phyloP scores from a whole-genome alignment of 768 basidiomycete species.

The Mycena sanguinolenta region DNA sequence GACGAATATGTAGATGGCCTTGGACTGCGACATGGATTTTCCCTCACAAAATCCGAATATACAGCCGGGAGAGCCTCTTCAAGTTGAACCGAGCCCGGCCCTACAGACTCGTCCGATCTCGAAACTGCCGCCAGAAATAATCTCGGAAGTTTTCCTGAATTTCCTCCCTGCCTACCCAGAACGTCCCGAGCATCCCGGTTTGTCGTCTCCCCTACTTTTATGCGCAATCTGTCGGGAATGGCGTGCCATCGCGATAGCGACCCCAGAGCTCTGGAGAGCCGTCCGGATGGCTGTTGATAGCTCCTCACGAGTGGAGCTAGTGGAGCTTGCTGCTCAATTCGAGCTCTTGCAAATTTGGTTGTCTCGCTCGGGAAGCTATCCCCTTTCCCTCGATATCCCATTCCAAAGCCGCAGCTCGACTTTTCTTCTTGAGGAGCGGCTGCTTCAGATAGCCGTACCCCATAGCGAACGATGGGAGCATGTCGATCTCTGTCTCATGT shows the following conservation, averaged over 20 bases:
- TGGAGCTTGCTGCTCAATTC: too few species aligned
- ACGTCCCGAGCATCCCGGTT: too few species aligned
- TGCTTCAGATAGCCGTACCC: not conserved
- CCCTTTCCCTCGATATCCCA: not conserved
- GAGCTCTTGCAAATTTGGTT: not conserved
- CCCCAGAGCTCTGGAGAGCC: not conserved
- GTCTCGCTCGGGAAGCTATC: not conserved
- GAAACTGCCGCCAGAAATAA: not conserved
- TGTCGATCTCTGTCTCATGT: not conserved
- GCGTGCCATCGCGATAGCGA: not conserved
- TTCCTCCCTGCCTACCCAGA: not conserved
- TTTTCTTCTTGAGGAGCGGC: not conserved
- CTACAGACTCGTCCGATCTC: too few species aligned
- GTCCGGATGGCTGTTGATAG: too few species aligned
- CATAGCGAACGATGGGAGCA: not conserved
- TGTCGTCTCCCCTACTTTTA: too few species aligned
- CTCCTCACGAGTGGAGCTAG: too few species aligned
- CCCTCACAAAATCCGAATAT: too few species aligned
- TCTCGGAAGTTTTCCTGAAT: not conserved
- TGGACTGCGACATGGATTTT: too few species aligned
- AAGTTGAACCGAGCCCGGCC: too few species aligned
- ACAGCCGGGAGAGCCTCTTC: too few species aligned
- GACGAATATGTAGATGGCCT: too few species aligned
- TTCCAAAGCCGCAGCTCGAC: not conserved
- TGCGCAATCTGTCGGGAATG: not conserved